phyloP scores from a whole-genome alignment of 192 early-diverging fungal species.

The Backusella psychrophila region DNA sequence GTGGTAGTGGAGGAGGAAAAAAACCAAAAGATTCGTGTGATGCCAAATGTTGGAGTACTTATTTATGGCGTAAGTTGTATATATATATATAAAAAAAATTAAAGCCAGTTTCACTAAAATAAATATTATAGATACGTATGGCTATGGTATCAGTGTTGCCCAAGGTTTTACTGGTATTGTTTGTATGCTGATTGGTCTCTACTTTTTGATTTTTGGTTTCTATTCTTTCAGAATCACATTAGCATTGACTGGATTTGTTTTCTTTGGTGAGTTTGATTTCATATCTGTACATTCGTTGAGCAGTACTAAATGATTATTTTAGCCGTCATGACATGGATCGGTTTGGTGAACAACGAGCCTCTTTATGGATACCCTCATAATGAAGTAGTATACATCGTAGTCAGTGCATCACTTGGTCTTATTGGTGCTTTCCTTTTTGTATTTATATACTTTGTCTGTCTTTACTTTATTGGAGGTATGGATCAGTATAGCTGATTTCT shows the following conservation, averaged over 20 bases:
- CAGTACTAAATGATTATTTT: background rate
- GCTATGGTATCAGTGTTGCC: slow-evolving; percentile 37
- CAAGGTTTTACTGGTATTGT: slow-evolving; percentile 43
- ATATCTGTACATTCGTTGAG: background rate
- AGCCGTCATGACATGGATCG: slow-evolving; percentile 39
- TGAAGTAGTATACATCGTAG: slow-evolving; percentile 28
- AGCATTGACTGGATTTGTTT: slow-evolving; percentile 45
- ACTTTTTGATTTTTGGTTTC: slow-evolving; percentile 50
- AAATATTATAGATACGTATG: slow-evolving; percentile 31
- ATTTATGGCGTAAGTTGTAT: slow-evolving; percentile 30
- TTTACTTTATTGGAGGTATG: slow-evolving; percentile 54
- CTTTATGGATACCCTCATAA: slow-evolving; percentile 27
- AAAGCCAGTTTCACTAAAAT: too few relatives aligned
- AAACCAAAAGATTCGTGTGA: background rate
- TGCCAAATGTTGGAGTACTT: slow-evolving; percentile 32
- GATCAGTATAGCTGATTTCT: background rate
- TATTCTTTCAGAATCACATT: slow-evolving; percentile 48
- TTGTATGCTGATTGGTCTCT: slow-evolving; percentile 39
- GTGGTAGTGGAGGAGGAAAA: background rate
- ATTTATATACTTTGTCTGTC: slow-evolving; percentile 53
- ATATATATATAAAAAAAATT: background rate
- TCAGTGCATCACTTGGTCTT: slow-evolving; percentile 29
- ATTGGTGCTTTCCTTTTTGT: slow-evolving; percentile 32
- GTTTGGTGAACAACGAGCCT: slow-evolving; percentile 36
- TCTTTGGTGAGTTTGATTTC: slow-evolving; percentile 37